Conservation (phyloP, 257 asterid species). For the Asclepias syriaca region DNA sequence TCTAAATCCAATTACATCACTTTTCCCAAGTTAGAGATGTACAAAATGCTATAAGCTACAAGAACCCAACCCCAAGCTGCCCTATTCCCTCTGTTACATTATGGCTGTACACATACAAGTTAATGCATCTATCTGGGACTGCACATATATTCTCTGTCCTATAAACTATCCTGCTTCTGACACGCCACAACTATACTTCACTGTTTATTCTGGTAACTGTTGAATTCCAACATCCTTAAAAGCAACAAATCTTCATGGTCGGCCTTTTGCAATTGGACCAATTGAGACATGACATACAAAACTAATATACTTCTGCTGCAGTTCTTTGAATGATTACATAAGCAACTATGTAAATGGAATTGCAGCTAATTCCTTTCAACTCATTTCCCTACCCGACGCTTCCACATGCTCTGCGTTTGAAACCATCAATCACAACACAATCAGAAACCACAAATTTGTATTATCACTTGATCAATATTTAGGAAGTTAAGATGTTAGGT, state of each 20-base stretch:
- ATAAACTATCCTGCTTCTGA: constrained; percentile 11
- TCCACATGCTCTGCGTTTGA: constrained; percentile 73
- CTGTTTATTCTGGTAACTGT: constrained; percentile 2
- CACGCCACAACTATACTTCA: constrained; percentile 15
- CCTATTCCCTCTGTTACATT: constrained; percentile 11
- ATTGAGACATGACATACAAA: constrained; percentile 6
- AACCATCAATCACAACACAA: constrained; percentile 14
- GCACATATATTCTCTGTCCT: constrained; percentile 15
- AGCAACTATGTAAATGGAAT: constrained; percentile 3
- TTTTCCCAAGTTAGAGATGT: not conserved
- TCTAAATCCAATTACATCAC: constrained; percentile 8
- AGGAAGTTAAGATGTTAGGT: constrained; percentile 16
- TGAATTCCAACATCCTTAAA: not conserved
- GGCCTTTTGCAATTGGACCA: constrained; percentile 10
- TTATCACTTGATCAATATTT: not conserved
- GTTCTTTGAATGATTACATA: constrained; percentile 8
- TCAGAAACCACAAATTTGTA: not conserved
- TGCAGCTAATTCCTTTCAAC: constrained; percentile 18
- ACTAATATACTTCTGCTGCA: constrained; percentile 8
- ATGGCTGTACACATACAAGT: constrained; percentile 19
- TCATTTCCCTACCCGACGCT: constrained; percentile 58
- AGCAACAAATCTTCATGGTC: constrained; percentile 9
- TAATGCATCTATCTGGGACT: constrained; percentile 16
- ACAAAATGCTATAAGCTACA: constrained; percentile 11
- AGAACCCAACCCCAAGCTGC: constrained; percentile 13